Percentiles rank a stretch among this genome's conserved stretches.
Conservation (phyloP, 2,329 filamentous ascomycete genomes). For the Aspergillus pseudoviridinutans region DNA sequence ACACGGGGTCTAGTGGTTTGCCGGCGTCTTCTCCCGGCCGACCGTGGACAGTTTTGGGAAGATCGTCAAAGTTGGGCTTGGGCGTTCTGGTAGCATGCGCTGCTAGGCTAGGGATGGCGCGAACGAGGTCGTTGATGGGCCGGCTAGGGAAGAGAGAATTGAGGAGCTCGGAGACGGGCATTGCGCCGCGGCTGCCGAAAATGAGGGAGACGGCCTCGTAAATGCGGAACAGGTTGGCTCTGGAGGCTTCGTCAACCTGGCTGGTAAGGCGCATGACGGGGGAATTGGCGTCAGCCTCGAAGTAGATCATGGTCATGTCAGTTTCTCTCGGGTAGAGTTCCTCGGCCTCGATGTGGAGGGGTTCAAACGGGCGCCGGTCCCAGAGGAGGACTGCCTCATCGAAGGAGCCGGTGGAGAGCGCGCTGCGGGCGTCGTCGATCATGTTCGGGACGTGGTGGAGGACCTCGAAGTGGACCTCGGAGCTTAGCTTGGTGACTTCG, state of each 20-base stretch:
- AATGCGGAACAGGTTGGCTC: constrained; percentile 17
- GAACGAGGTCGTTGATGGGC: constrained; percentile 28
- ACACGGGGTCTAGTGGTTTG: constrained; percentile 15
- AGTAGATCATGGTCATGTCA: constrained; percentile 32
- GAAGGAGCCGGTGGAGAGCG: constrained; percentile 28
- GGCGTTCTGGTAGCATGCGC: constrained; percentile 24
- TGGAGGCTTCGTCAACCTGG: constrained; percentile 11
- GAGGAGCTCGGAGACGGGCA: constrained; percentile 26
- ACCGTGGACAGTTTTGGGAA: constrained; percentile 17
- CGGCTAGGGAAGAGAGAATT: constrained; percentile 27
- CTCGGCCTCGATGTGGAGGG: constrained; percentile 52
- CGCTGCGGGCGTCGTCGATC: constrained; percentile 53
- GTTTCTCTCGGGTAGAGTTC: constrained; percentile 64
- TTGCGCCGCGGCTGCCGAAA: constrained; percentile 22
- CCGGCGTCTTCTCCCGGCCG: background rate
- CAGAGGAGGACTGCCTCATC: constrained; percentile 56
- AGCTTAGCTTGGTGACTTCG: constrained; percentile 5
- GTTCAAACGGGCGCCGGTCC: constrained; percentile 69
- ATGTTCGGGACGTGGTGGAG: constrained; percentile 35
- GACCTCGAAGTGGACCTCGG: constrained; percentile 23
- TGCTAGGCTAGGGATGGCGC: constrained; percentile 30
- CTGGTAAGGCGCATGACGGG: constrained; percentile 16
- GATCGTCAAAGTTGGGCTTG: constrained; percentile 21
- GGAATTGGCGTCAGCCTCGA: constrained; percentile 29
- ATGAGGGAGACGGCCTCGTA: constrained; percentile 23